Evolutionary conservation across 352 stramenopile genomes (phyloP), one percentile per base, ranked within the genome.

Genomic region (Phytophthora citricola): DNA sequence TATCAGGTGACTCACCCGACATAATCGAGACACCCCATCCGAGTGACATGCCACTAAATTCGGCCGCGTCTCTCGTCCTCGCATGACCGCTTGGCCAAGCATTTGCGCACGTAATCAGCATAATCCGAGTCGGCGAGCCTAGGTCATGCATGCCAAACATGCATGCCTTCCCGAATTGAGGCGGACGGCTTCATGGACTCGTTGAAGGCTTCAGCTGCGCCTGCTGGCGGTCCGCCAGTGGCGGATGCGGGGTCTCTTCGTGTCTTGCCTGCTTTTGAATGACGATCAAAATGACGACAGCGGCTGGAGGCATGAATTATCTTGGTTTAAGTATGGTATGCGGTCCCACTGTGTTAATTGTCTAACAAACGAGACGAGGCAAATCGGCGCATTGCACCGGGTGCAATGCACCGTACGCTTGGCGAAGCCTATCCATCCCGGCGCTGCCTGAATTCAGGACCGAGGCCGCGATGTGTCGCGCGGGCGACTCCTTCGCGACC

Each of bases 301-400:
- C 24, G 24, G 24, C 4, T 26, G 24, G 24, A 26, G 24, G 6
- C 29, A 32, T 9, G 5, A 32, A 10, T 57, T 65, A 39, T 40
- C 26, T 58, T 39, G 31, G 11, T 17, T 50, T 27, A 8, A 57
- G 41, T 65, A 52, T 34, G 20, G 22, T 43, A 6, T 26, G 5
- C 9, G 14, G 7, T 69, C 62, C 61, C 61, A 69, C 61, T 63
- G 17, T 63, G 27, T 26, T 26, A 26, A 14, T 44, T 50, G 49
- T 61, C 43, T 39, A 62, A 62, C 45, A 50, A 57, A 68, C 52
- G 43, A 69, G 57, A 70, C 56, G 47, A 66, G 46, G 55, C 63
- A 60, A 56, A 47, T 39, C 20, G 11, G 38, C 36, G 5, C 36
- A 41, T 8, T 41, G 12, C 36, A 43, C n/a, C 7, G 17, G 17